Base-by-base conservation (phyloP, 257 asterid genomes). In the Solanum clarkiae region DNA sequence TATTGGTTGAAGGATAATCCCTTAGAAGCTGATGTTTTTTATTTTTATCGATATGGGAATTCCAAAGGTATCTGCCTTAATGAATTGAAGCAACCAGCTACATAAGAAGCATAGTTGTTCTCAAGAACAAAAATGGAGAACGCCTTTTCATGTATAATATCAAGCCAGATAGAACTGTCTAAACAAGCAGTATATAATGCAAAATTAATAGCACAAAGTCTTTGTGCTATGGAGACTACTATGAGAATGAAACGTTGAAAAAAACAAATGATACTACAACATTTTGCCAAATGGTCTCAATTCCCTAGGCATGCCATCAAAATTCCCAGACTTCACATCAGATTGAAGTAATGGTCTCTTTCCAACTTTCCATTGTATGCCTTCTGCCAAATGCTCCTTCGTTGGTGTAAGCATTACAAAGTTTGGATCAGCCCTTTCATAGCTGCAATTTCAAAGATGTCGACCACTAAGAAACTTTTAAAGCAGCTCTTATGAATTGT, bases 351-450 rank as follows among this genome's bases (percentile, higher is more conserved):
- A 75, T 1, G 98, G 98, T 82, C 97, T 92, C 86, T 87, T 82
- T 66, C 98, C 98, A 75, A 59, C 86, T 89, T 93, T 90, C 97
- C 98, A 95, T 44, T 92, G 97, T 80, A 94, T 88, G 87, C 98
- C 98, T 87, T 95, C 95, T 10, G 98, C 98, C 80, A 95, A 92
- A 90, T 95, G 98, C 91, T 95, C 98, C 87, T 94, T 95, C 91
- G 87, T 95, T 66, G 98, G 98, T 8, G 98, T 95, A 87, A 95
- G 90, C 98, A 95, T 95, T 74, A 95, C 98, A 24, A 91, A 95
- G 90, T 95, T 95, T 26, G 98, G 98, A 90, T 95, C 98, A 7
- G 98, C 97, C 90, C 98, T 94, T 84, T 95, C 91, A 83, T 95
- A 95, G 86, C 98, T 95, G 97, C 82, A 53, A 79, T 79, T 79